Evolutionary conservation across 768 basidiomycete genomes (phyloP).

Genomic region (Boletus speciosus): DNA sequence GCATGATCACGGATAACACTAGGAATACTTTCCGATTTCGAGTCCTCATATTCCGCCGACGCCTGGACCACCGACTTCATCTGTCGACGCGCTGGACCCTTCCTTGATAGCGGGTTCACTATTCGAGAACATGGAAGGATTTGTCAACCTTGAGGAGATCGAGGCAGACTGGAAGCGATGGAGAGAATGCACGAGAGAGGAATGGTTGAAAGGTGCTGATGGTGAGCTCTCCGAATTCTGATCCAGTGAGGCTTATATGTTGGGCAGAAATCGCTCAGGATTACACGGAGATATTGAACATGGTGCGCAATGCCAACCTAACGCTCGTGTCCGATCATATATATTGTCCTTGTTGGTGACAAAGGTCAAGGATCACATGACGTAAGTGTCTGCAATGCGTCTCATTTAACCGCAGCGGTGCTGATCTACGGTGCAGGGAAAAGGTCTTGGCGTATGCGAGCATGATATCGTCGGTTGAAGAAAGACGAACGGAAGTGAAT

Average conservation of each 20-base stretch:
- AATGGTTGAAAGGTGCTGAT: constrained; percentile 31
- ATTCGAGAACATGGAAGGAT: constrained; percentile 18
- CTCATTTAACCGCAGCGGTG: neutral
- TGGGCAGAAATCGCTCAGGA: constrained; percentile 19
- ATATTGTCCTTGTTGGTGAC: neutral
- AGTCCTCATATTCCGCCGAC: constrained; percentile 19
- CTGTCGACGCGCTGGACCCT: constrained; percentile 2
- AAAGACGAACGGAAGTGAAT: constrained; percentile 18
- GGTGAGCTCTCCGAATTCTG: constrained; percentile 14
- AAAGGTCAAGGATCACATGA: constrained; percentile 29
- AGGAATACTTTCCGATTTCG: constrained; percentile 24
- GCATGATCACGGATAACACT: neutral
- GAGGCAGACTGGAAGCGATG: constrained; percentile 24
- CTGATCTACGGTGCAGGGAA: constrained; percentile 17
- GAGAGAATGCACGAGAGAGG: constrained; percentile 28
- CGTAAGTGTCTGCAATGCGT: constrained; percentile 12
- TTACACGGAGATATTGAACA: constrained; percentile 17
- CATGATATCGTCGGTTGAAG: constrained; percentile 21
- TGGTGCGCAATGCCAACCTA: constrained; percentile 16
- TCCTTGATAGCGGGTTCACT: constrained; percentile 12
- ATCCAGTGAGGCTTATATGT: neutral
- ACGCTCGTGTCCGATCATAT: neutral
- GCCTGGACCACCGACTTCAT: constrained; percentile 3
- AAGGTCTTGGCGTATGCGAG: constrained; percentile 18
- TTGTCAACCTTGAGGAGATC: constrained; percentile 22